Base-by-base conservation (phyloP, 345 rosid species). In the Gossypium mustelinum region DNA sequence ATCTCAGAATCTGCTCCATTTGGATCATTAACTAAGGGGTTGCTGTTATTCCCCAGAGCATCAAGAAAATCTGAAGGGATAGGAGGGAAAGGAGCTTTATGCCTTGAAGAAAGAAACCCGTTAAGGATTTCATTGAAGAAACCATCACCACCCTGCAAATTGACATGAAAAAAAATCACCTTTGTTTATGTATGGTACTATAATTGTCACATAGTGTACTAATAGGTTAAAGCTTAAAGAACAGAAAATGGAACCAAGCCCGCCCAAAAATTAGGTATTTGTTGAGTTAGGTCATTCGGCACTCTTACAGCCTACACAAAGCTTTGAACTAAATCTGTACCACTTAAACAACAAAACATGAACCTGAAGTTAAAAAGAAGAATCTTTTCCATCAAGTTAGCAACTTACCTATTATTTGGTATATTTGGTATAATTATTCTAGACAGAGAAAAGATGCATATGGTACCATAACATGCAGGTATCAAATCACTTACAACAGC, bases 111-210 rank as follows among this genome's bases (percentile, higher is more conserved):
- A 78, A 94, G 95, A 85, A 87, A 88, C 29, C 97, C 98, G 80
- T 94, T 91, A 68, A 92, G 90, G 78, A 91, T 79, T 81, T 92
- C 97, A 75, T 92, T 92, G 83, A 94, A 94, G 89, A 94, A 94
- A 48, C 97, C 98, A 86, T 91, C 98, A 57, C 98, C 97, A 59
- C 98, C 98, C 98, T 94, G 82, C 24, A 47, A 77, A 60, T 60
- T 10, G 41, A 5, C 41, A 34, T 34, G 41, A 34, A 41, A 79
- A 27, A 22, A 76, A 74, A 70, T 39, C 34, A 71, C 29, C 18
- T 29, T 3, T 71, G 24, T 47, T 14, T 25, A 11, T n/a, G 52
- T 8, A 4, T 43, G 34, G 56, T 39, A 10, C 62, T 11, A n/a
- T 48, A 51, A 22, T 12, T 39, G 34, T 45, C 44, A 39, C 62